phyloP scores from a whole-genome alignment of 352 stramenopile genomes.

The Lagenidium giganteum region DNA sequence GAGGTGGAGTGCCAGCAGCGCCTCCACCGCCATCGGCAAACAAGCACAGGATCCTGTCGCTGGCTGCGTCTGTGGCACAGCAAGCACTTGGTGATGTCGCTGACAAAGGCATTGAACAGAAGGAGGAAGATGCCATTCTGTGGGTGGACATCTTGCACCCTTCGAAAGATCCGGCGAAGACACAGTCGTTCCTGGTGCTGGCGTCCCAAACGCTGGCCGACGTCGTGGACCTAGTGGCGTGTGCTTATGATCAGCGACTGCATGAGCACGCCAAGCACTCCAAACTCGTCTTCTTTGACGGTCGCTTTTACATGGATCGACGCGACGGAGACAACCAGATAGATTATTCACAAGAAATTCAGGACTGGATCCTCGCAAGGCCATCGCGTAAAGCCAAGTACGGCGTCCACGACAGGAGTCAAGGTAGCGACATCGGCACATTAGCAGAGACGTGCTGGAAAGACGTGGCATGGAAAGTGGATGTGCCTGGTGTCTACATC shows the following conservation, averaged over 20 bases:
- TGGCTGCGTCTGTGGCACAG: neutral
- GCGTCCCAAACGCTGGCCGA: slow-evolving; percentile 33
- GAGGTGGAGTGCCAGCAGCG: too few species aligned
- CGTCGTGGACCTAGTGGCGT: slow-evolving; percentile 48
- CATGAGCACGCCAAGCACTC: slow-evolving; percentile 24
- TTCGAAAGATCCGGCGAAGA: slow-evolving; percentile 41
- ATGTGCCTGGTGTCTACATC: slow-evolving; percentile 46
- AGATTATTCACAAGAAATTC: slow-evolving; percentile 43
- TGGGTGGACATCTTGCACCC: slow-evolving; percentile 60
- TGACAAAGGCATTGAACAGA: neutral
- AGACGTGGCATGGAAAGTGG: slow-evolving; percentile 34
- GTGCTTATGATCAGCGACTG: slow-evolving; percentile 44
- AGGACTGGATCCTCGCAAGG: slow-evolving; percentile 33
- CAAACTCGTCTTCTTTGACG: slow-evolving; percentile 49
- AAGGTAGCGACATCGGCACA: too few species aligned
- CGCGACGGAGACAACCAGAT: slow-evolving; percentile 19
- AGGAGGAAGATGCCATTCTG: slow-evolving; percentile 34
- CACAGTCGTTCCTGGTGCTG: slow-evolving; percentile 54
- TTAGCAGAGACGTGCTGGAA: too few species aligned
- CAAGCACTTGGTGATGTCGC: slow-evolving; percentile 2
- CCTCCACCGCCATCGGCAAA: too few species aligned
- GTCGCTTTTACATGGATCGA: slow-evolving; percentile 41
- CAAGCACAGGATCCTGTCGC: neutral
- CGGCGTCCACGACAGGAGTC: slow-evolving; percentile 1
- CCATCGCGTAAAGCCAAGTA: slow-evolving; percentile 26